A percentile compares a stretch with the other conserved stretches of the same genome.
These are phyloP conservation scores for Kwoniella shandongensis DNA, from an alignment of 768 basidiomycete species.

Conservation along the genomic window DNA sequence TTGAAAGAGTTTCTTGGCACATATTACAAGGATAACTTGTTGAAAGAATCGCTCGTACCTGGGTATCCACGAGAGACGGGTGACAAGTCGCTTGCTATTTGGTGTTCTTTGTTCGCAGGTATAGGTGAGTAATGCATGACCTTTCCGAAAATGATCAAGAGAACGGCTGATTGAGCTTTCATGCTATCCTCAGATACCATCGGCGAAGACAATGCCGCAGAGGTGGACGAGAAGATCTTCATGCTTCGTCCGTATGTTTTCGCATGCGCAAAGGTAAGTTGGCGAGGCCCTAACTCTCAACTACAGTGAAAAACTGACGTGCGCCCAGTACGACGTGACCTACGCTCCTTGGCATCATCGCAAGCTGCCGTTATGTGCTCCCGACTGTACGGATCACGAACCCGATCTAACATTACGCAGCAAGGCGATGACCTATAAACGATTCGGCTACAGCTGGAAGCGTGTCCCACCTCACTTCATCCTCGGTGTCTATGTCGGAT, in stretches of 20 bases:
- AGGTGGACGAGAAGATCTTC: slow-evolving; percentile 55
- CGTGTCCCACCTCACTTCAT: slow-evolving; percentile 41
- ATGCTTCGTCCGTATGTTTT: slow-evolving; percentile 56
- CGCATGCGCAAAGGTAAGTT: slow-evolving; percentile 54
- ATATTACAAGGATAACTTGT: slow-evolving; percentile 46
- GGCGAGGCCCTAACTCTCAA: not conserved
- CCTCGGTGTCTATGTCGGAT: slow-evolving; percentile 34
- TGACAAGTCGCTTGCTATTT: slow-evolving; percentile 45
- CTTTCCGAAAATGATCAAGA: too few relatives aligned
- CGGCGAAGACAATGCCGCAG: slow-evolving; percentile 46
- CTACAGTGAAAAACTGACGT: not conserved
- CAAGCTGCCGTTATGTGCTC: slow-evolving; percentile 36
- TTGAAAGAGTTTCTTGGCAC: slow-evolving; percentile 42
- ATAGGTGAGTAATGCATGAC: slow-evolving; percentile 26
- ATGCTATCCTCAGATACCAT: slow-evolving; percentile 15
- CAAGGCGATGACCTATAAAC: slow-evolving; percentile 42
- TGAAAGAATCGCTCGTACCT: slow-evolving; percentile 51
- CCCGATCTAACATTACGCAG: slow-evolving; percentile 23
- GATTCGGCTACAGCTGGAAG: slow-evolving; percentile 48
- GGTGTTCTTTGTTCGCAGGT: slow-evolving; percentile 46
- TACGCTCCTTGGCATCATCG: slow-evolving; percentile 49
- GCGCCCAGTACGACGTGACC: slow-evolving; percentile 41
- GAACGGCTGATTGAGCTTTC: too few relatives aligned
- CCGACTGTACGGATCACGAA: slow-evolving; percentile 28
- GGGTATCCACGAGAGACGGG: slow-evolving; percentile 52